Evolutionary conservation across 2,329 filamentous ascomycete species (phyloP), one percentile per base, ranked within the genome.

Genomic region (Ophiostoma ulmi): DNA sequence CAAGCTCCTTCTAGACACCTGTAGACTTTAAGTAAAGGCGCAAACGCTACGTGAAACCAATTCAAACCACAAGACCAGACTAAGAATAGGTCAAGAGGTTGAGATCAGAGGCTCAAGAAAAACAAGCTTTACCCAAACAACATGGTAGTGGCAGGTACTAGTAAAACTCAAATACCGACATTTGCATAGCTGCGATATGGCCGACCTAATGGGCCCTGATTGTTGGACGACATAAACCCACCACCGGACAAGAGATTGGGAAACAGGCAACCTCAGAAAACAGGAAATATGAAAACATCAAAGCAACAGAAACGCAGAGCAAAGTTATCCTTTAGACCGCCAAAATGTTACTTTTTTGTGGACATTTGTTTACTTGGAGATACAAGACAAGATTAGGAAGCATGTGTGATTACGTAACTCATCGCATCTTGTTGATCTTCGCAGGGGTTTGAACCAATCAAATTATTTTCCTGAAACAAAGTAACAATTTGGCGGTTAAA

Each of bases 271-370:
- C 22, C 63, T 36, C 63, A 39, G 13, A 63, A 63, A 63, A 63
- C 58, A 36, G 13, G 58, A 26, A 63, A 63, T 36, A 65, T 39
- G 17, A 39, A 35, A 39, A n/a, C 61, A 65, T 39, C 31, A 65
- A 65, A 36, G 61, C 61, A 65, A 22, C 61, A 63, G 26, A 63
- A 35, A 63, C 58, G 58, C 11, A 17, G 26, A 35, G 55, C 55
- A 61, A 61, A 63, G 26, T 20, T 63, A 31, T 4, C 31, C 5
- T 20, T 52, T 3, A 31, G 31, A 31, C 31, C 31, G 31, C 31
- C 31, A 31, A 31, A 31, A 31, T 31, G 31, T 31, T 31, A 31
- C 26, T 31, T 31, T 31, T 31, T 31, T 31, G 26, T 31, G 26
- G 26, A 3, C 26, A 31, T 31, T 31, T 31, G 26, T 3, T 31